phyloP scores from a whole-genome alignment of 1,284 basidiomycete genomes.

The Tilletiaria anomala region DNA sequence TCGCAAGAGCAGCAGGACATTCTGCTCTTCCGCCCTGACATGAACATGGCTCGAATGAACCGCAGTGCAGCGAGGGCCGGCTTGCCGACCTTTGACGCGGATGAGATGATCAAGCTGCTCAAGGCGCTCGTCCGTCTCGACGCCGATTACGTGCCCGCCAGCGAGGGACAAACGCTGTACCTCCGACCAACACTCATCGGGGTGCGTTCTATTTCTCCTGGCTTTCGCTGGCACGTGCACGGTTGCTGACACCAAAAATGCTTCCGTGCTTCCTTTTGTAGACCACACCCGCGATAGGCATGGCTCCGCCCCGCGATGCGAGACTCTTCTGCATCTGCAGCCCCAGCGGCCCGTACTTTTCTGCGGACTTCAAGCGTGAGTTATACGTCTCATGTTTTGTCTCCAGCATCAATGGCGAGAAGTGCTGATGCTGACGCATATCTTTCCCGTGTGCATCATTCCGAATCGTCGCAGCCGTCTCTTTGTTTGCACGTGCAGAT shows the following conservation, averaged over 20 bases:
- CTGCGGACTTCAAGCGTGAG: conserved; percentile 90
- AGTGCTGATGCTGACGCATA: no score
- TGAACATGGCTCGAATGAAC: conserved; percentile 76
- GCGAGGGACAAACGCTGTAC: conserved; percentile 80
- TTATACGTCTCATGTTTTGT: neutral
- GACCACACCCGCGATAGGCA: conserved; percentile 76
- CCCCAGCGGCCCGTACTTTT: conserved; percentile 61
- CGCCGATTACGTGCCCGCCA: conserved; percentile 76
- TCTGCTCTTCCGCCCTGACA: conserved; percentile 82
- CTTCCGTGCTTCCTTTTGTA: no score
- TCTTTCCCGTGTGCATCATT: no score
- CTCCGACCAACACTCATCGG: conserved; percentile 74
- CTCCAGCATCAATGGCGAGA: neutral
- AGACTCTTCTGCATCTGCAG: conserved; percentile 23
- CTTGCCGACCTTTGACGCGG: conserved; percentile 57
- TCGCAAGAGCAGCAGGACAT: conserved; percentile 46
- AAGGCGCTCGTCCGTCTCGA: conserved; percentile 77
- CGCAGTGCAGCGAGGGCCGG: conserved; percentile 49
- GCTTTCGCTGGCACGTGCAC: no score
- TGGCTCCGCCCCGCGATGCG: conserved; percentile 72
- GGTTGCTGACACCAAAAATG: no score
- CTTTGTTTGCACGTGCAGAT: conserved; percentile 77
- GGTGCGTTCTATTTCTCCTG: no score
- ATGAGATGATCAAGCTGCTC: conserved; percentile 65
- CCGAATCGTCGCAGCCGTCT: no score